Conservation (phyloP, 2,329 filamentous ascomycete genomes). For the Fusarium subtropicale region DNA sequence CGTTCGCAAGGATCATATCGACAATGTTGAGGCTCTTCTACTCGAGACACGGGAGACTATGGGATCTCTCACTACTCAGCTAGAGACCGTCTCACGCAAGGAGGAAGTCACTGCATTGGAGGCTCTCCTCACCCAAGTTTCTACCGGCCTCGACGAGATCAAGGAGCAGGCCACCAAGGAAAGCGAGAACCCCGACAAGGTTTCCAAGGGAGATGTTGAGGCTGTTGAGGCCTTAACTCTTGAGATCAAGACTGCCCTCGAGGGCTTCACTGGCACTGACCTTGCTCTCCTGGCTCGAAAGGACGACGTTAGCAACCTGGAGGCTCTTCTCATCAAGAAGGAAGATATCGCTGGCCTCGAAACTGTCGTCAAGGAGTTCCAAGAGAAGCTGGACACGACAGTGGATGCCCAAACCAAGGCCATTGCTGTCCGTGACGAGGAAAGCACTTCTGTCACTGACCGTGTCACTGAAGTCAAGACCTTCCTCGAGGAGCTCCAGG, state of each 20-base stretch:
- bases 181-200: slow-evolving; percentile 69
- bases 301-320: slow-evolving; percentile 74
- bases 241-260: slow-evolving; percentile 85
- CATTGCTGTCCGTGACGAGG: slow-evolving; percentile 85
- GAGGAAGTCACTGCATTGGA: slow-evolving; percentile 83
- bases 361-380: slow-evolving; percentile 76
- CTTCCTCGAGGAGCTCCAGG: slow-evolving; percentile 82
- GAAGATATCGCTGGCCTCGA: slow-evolving; percentile 74
- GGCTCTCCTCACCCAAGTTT: slow-evolving; percentile 81
- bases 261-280: slow-evolving; percentile 76
- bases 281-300: slow-evolving; percentile 78
- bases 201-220: slow-evolving; percentile 85
- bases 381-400: slow-evolving; percentile 74
- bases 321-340: slow-evolving; percentile 77
- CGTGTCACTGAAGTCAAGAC: slow-evolving; percentile 82
- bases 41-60: slow-evolving; percentile 81
- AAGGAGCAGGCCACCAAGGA: slow-evolving; percentile 67
- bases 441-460: slow-evolving; percentile 82
- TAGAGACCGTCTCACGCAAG: slow-evolving; percentile 79
- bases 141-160: slow-evolving; percentile 79
- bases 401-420: slow-evolving; percentile 81
- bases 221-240: slow-evolving; percentile 82
- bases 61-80: slow-evolving; percentile 70
- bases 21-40: slow-evolving; percentile 73
- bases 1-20: slow-evolving; percentile 73